A percentile compares a stretch with the other conserved stretches of the same genome.
Conservation (phyloP, 805 yeast genomes). For the Scheffersomyces coipomensis region DNA sequence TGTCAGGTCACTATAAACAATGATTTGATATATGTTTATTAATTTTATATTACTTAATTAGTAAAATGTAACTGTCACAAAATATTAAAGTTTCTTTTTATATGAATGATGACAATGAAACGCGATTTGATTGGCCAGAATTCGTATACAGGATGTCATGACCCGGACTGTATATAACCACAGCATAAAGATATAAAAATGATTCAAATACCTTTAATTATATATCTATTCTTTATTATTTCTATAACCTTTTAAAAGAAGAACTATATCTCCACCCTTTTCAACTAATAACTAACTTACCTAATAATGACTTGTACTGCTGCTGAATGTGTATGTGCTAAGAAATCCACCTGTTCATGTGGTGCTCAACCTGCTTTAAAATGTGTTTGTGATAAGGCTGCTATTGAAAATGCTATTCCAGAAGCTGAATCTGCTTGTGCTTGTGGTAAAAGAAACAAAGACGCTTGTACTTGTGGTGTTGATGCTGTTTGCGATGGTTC, state of each 20-base stretch:
- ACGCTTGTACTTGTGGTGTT: slow-evolving; percentile 56
- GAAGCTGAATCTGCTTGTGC: slow-evolving; percentile 47
- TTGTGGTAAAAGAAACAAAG: slow-evolving; percentile 57
- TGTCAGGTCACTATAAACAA: too few relatives aligned
- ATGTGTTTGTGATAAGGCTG: slow-evolving; percentile 54
- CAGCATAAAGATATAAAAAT: slow-evolving; percentile 2
- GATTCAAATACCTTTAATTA: not conserved
- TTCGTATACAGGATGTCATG: not conserved
- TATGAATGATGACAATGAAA: slow-evolving; percentile 1
- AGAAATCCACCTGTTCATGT: slow-evolving; percentile 64
- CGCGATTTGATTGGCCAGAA: slow-evolving; percentile 4
- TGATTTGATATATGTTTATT: not conserved
- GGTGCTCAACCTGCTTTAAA: slow-evolving; percentile 58
- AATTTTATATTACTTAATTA: not conserved
- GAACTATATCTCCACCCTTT: too few relatives aligned
- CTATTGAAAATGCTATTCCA: slow-evolving; percentile 49
- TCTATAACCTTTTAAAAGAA: not conserved
- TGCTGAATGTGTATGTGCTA: slow-evolving; percentile 55
- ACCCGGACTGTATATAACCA: too few relatives aligned
- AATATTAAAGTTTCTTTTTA: too few relatives aligned
- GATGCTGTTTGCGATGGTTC: slow-evolving; percentile 32
- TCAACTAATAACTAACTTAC: slow-evolving; percentile 1
- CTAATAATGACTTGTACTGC: slow-evolving; percentile 32
- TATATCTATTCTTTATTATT: not conserved
- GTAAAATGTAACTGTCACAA: not conserved